Base-by-base conservation (phyloP, 768 basidiomycete genomes). In the Hortiboletus campestris region DNA sequence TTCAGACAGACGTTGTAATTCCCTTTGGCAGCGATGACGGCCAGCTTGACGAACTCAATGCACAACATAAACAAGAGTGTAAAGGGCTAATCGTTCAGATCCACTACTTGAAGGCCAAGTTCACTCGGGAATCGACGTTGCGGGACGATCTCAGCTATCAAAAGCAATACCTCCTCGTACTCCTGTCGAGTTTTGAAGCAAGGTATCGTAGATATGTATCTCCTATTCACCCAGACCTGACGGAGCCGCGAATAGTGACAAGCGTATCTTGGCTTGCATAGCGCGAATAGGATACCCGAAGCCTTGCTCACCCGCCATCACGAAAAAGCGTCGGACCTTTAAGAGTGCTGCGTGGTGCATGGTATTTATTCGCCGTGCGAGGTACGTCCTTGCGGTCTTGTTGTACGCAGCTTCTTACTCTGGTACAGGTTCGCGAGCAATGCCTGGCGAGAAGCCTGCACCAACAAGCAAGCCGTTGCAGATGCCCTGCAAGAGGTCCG, bases 21-120 rank as follows among this genome's bases (percentile, higher is more conserved):
- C 13, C 20, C 28, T 22, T 20, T 58, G 38, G 25, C 53, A 86
- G 85, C 19, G 82, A 88, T 56, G 77, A 80, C 6, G 65, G 62
- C 16, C 80, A 85, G 64, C 59, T 91, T 6, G 75, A 77, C 3
- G 74, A 75, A 13, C 64, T 91, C 59, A 85, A 80, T 60, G 62
- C 74, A 3, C 85, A 84, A 69, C 91, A 94, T 67, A 91, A 89
- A 59, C 83, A 84, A 58, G 94, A 98, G 67, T 89, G 89, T 76
- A 94, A 94, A 67, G 92, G 93, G 10, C 76, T 98, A 19, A 85
- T 98, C 46, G 83, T 91, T 9, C 93, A 97, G 70, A 93, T 97
- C 55, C 82, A 80, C 40, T 98, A 97, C 72, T 78, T 98, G 62
- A 96, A 98, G 70, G 88, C 89, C 51, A 93, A 92, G 67, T 95